These are phyloP conservation scores for Candida pseudoglaebosa DNA, from an alignment of 805 yeast species.

Conservation along the genomic window DNA sequence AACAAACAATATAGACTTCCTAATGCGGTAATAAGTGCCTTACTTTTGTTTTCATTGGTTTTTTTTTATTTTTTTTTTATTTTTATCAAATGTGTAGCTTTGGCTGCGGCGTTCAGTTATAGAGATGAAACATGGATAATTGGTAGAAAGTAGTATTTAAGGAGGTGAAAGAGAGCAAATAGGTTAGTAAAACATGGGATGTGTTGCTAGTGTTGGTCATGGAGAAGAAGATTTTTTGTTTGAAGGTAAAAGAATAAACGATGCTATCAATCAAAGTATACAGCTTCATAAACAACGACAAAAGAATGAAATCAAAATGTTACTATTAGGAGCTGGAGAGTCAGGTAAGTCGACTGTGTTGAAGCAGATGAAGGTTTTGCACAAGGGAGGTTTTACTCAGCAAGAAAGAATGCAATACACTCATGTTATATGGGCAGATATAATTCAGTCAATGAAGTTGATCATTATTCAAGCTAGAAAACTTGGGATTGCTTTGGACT, in stretches of 20 bases:
- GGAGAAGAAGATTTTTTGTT: conserved; percentile 52
- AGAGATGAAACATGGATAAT: too few relatives aligned
- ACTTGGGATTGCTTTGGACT: conserved; percentile 58
- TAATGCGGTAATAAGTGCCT: neutral
- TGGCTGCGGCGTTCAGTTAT: conserved; percentile 19
- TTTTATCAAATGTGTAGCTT: conserved; percentile 11
- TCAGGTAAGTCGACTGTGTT: conserved; percentile 91
- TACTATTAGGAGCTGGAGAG: conserved; percentile 92
- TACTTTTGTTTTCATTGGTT: neutral
- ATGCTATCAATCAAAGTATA: conserved; percentile 61
- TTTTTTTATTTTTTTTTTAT: conserved; percentile 2
- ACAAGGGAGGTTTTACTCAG: conserved; percentile 77
- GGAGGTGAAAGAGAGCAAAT: neutral
- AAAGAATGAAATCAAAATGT: conserved; percentile 60
- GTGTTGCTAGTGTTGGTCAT: conserved; percentile 51
- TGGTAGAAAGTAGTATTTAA: neutral
- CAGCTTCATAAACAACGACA: conserved; percentile 48
- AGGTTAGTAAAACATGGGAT: conserved; percentile 55
- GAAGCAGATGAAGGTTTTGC: conserved; percentile 81
- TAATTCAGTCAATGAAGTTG: conserved; percentile 75
- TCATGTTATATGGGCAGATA: conserved; percentile 90
- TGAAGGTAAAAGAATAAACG: conserved; percentile 52
- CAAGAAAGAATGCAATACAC: conserved; percentile 78
- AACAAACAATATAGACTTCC: conserved; percentile 1
- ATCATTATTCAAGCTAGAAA: conserved; percentile 73